phyloP scores from a whole-genome alignment of 495 filamentous ascomycete genomes.

The Poronia punctata region DNA sequence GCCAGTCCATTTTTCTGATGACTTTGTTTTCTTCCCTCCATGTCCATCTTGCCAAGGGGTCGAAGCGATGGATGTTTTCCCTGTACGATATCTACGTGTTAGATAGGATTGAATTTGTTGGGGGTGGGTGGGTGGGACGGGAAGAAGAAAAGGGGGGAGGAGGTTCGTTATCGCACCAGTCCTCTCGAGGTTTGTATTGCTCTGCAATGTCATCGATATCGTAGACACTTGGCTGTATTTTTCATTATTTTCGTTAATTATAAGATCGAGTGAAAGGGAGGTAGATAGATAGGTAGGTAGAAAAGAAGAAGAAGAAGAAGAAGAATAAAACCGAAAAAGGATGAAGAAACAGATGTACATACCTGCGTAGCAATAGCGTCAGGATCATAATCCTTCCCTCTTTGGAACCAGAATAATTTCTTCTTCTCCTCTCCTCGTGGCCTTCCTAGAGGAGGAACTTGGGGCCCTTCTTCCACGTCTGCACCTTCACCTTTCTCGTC shows the following conservation, averaged over 20 bases:
- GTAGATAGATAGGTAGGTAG: no score
- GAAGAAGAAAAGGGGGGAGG: no score
- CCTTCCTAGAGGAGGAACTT: conserved; percentile 31
- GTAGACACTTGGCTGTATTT: conserved; percentile 35
- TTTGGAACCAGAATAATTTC: conserved; percentile 45
- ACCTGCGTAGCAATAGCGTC: conserved; percentile 53
- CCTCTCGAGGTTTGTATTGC: conserved; percentile 29
- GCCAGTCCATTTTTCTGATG: conserved; percentile 33
- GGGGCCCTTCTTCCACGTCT: conserved; percentile 11
- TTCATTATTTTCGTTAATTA: no score
- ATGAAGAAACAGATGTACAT: neutral
- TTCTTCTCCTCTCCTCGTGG: conserved; percentile 25
- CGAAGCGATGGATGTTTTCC: conserved; percentile 41
- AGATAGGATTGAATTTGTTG: neutral
- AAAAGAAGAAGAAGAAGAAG: no score
- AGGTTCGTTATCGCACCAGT: conserved; percentile 25
- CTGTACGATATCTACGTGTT: conserved; percentile 11
- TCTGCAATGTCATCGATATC: conserved; percentile 32
- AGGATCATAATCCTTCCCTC: conserved; percentile 33
- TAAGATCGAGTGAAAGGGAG: no score
- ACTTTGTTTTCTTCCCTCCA: conserved; percentile 35
- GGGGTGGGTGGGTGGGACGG: no score
- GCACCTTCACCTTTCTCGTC: conserved; percentile 11
- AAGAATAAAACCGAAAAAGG: no score
- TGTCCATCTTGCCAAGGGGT: conserved; percentile 34